Evolutionary conservation across 2,329 filamentous ascomycete genomes (phyloP), one percentile per base, ranked within the genome.

Genomic region (Metarhizium guizhouense): DNA sequence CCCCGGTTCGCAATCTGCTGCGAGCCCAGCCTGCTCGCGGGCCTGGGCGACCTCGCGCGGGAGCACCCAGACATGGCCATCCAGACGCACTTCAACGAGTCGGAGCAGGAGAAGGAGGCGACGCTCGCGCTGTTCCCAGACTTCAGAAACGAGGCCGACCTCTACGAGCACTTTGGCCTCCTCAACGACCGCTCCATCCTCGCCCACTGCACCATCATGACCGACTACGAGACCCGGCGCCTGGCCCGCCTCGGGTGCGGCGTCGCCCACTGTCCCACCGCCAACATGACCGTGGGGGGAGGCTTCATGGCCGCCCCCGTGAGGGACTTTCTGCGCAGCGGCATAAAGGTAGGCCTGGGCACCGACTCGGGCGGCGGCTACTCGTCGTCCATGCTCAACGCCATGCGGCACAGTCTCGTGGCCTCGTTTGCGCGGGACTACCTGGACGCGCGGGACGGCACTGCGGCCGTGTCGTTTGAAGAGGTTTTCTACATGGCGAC

Each of bases 81-180:
- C 36, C 84, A 87, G 67, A 86, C 83, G 3, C 84, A 87, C 64
- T 86, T 87, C 70, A 82, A 85, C 65, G 84, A 87, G 63, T 82
- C 83, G 0, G 71, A 76, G 61, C 77, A 83, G 57, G 84, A 87
- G 65, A 81, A 84, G 54, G 60, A 70, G 1, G 75, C 77, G 20
- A 86, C 83, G 0, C 68, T 66, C 7, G 65, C 72, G 1, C 68
- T 87, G 2, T 86, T 85, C 60, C 81, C 82, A 0, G 66, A 73
- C 0, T 82, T 82, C 52, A 60, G 63, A 2, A 81, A 74, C 54
- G 83, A 87, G 65, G 80, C 76, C 0, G 81, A 85, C 54, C 69
- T 87, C 3, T 87, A 87, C 62, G 69, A 73, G 10, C 65, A 73
- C 59, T 84, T 77, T 57, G 76, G 76, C 0, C 68, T 88, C 4